These are phyloP conservation scores for Fusarium sp. DNA, from an alignment of 2,329 filamentous ascomycete species.

Conservation along the genomic window DNA sequence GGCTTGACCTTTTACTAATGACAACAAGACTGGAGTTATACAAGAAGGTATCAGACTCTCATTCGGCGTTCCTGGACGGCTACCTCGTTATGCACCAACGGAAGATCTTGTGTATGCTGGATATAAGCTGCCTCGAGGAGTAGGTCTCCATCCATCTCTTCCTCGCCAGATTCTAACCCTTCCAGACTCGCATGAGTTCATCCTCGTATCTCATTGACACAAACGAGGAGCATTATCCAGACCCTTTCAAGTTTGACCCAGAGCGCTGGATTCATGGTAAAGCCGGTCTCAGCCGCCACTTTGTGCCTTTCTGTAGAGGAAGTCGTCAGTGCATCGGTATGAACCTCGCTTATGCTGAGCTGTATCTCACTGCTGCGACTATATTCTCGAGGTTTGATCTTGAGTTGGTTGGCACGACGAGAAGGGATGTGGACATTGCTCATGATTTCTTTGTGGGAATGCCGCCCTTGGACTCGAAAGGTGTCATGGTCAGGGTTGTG, in stretches of 20 bases:
- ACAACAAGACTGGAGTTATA: not conserved
- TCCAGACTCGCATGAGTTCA: not conserved
- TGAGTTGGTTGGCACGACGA: not conserved
- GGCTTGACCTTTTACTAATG: not conserved
- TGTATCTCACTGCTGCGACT: not conserved
- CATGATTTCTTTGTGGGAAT: constrained; percentile 1
- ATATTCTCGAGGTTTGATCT: not conserved
- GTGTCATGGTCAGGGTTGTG: not conserved
- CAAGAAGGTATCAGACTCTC: not conserved
- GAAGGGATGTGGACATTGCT: not conserved
- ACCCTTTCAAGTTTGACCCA: not conserved
- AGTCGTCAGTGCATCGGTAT: not conserved
- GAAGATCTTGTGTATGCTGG: not conserved
- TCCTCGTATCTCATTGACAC: not conserved
- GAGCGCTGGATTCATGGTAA: not conserved
- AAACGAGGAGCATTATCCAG: not conserved
- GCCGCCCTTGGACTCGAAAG: not conserved
- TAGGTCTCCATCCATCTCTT: not conserved
- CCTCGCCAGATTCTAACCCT: accelerated
- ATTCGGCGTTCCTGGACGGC: not conserved
- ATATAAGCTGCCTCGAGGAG: not conserved
- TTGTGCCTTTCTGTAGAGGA: not conserved
- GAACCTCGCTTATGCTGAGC: not conserved
- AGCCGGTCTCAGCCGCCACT: not conserved
- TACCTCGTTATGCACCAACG: not conserved